Evolutionary conservation across 2,329 filamentous ascomycete genomes (phyloP).

Genomic region (Cladophialophora bantiana): DNA sequence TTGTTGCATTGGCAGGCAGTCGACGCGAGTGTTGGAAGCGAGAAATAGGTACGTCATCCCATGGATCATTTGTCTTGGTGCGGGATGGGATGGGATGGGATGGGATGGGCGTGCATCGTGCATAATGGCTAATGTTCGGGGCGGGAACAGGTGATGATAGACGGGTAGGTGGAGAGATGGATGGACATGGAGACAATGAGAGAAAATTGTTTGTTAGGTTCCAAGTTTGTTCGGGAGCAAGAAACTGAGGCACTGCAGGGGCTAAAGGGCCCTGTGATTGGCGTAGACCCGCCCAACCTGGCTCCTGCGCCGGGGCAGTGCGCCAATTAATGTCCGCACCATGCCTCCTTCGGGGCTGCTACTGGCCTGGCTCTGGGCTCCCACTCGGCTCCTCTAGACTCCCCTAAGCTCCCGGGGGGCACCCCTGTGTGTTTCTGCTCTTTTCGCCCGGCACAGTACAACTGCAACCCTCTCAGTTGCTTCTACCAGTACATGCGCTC

Average conservation of each 20-base stretch:
- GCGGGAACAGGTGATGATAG: slow-evolving; percentile 8
- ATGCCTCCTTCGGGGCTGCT: slow-evolving; percentile 6
- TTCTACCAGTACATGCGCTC: not conserved
- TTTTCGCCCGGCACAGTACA: slow-evolving; percentile 1
- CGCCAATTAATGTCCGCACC: slow-evolving; percentile 17
- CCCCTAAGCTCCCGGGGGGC: not conserved
- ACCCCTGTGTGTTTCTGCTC: slow-evolving; percentile 6
- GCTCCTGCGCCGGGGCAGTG: slow-evolving; percentile 2
- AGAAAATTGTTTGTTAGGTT: slow-evolving; percentile 14
- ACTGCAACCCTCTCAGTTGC: not conserved
- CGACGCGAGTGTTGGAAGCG: not conserved
- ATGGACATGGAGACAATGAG: not conserved
- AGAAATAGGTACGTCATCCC: slow-evolving; percentile 6
- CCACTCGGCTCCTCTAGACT: not conserved
- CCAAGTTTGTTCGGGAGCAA: not conserved
- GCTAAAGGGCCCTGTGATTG: slow-evolving; percentile 7
- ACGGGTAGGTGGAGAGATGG: not conserved
- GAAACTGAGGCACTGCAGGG: slow-evolving; percentile 5
- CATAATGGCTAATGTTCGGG: slow-evolving; percentile 17
- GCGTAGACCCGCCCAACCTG: slow-evolving; percentile 2
- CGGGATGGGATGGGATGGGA: not conserved
- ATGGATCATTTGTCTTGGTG: not conserved
- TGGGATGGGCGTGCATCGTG: slow-evolving; percentile 1
- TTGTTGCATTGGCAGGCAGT: slow-evolving; percentile 6
- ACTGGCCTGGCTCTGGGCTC: not conserved